Base-by-base conservation (phyloP, 257 asterid species). In the Solanum lycopersicoides region DNA sequence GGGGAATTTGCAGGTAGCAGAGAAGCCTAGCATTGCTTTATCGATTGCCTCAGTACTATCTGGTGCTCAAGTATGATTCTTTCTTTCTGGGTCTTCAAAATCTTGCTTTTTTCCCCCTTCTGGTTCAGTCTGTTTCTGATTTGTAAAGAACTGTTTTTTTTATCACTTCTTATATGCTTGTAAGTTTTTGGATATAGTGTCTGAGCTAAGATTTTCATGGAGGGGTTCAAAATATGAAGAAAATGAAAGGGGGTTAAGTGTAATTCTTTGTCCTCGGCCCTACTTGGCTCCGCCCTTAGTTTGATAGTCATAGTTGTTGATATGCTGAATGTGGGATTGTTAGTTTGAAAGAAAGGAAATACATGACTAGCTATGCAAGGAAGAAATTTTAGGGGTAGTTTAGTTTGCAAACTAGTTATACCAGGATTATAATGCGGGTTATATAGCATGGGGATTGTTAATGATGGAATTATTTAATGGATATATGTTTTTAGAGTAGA, bases 21-120 rank as follows among this genome's bases (percentile, higher is more conserved):
- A 96, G 92, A 96, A 96, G 92, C 99, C 99, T 50, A 96, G 99
- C 89, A 96, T 96, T 88, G 99, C 98, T 86, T 93, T 94, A 18
- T 92, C 99, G 84, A 93, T 96, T 86, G 99, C 99, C 79, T 83
- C 98, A 47, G 95, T 90, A 76, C 93, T 96, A 83, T 94, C 99
- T 63, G 91, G 92, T 84, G 98, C 95, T 79, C 95, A 96, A 88
- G 99, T 94, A 93, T 84, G 94, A 28, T 68, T 59, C 82, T 65
- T 72, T 72, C 37, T 77, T 41, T 63, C 39, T 4, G 39, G 84
- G 66, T 28, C 5, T 44, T 28, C 84, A 44, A 42, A 76, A 42
- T 77, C 25, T 77, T 44, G 2, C 20, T 25, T 25, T 77, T 1
- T 25, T 1, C 1, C 9, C 4, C 0, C 12, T 45, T 32, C 23